Percentiles rank a stretch among this genome's conserved stretches.
Evolutionary conservation across 805 yeast species (phyloP).

Genomic region (Candida xiaguanensis): DNA sequence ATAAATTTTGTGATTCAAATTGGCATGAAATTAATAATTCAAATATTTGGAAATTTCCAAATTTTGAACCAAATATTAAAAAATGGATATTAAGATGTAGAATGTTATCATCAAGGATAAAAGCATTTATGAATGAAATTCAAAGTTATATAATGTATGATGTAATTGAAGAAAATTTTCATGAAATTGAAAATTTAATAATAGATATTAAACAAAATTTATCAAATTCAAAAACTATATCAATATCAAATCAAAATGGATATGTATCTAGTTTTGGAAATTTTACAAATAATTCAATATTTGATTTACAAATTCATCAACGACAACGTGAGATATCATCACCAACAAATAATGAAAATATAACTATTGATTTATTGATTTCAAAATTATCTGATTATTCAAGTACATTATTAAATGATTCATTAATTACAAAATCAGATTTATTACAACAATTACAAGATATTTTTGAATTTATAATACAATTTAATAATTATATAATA

Average conservation of each 20-base stretch:
- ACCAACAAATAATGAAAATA: conserved; percentile 1
- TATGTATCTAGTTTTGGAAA: conserved; percentile 6
- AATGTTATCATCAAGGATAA: conserved; percentile 54
- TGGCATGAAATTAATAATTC: conserved; percentile 71
- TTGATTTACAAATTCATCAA: conserved; percentile 14
- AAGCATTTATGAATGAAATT: conserved; percentile 52
- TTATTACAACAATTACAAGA: conserved; percentile 45
- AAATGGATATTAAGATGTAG: conserved; percentile 56
- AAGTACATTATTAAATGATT: conserved; percentile 61
- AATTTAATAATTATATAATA: conserved; percentile 45
- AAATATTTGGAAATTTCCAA: conserved; percentile 59
- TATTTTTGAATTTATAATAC: conserved; percentile 45
- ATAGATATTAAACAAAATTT: conserved; percentile 4
- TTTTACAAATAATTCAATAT: conserved; percentile 16
- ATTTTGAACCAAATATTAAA: conserved; percentile 40
- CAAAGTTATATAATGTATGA: conserved; percentile 53
- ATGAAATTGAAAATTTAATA: conserved; percentile 28
- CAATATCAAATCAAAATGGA: conserved; percentile 2
- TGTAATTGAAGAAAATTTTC: conserved; percentile 57
- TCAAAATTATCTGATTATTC: conserved; percentile 47
- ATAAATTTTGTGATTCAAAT: conserved; percentile 54
- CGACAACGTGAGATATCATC: conserved; percentile 2
- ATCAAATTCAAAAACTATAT: conserved; percentile 2
- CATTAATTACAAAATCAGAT: conserved; percentile 59
- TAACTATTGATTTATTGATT: conserved; percentile 16